Evolutionary conservation across 371 early-diverging fungal species (phyloP).

Genomic region (Syncephalastrum contaminatum): DNA sequence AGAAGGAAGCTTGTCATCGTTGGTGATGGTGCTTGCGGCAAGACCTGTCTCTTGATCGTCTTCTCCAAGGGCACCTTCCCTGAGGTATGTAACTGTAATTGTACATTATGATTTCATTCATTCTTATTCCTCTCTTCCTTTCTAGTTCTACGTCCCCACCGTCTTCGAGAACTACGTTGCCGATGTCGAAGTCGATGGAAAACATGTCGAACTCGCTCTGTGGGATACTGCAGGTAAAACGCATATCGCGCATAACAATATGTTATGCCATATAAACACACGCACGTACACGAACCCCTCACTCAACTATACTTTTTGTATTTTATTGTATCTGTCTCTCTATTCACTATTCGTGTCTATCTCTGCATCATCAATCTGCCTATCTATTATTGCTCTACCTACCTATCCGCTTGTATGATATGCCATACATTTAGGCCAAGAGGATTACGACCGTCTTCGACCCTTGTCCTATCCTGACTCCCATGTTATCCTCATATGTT

Average conservation of each 20-base stretch:
- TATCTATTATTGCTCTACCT: conserved; percentile 8
- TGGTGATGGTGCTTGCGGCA: conserved; percentile 98
- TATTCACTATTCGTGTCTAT: conserved; percentile 49
- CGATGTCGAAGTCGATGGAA: conserved; percentile 69
- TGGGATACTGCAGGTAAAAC: conserved; percentile 97
- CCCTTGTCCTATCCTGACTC: conserved; percentile 92
- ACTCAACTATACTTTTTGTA: conserved; percentile 1
- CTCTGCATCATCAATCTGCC: neutral
- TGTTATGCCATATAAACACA: too few relatives aligned
- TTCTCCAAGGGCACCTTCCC: conserved; percentile 94
- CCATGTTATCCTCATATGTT: conserved; percentile 88
- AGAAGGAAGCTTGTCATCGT: conserved; percentile 96
- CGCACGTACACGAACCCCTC: neutral
- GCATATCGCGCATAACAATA: neutral
- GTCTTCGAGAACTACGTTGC: conserved; percentile 96
- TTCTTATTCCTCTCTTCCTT: neutral
- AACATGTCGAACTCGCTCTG: conserved; percentile 57
- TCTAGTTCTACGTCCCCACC: conserved; percentile 83
- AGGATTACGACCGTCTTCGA: conserved; percentile 90
- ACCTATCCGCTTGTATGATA: too few relatives aligned
- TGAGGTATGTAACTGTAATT: conserved; percentile 55
- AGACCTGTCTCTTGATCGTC: conserved; percentile 95
- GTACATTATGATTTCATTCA: neutral
- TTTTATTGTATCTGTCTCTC: neutral
- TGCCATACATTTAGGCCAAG: conserved; percentile 60